Evolutionary conservation across 176 grass and related monocot species (phyloP).

Genomic region (Cymbopogon citratus): DNA sequence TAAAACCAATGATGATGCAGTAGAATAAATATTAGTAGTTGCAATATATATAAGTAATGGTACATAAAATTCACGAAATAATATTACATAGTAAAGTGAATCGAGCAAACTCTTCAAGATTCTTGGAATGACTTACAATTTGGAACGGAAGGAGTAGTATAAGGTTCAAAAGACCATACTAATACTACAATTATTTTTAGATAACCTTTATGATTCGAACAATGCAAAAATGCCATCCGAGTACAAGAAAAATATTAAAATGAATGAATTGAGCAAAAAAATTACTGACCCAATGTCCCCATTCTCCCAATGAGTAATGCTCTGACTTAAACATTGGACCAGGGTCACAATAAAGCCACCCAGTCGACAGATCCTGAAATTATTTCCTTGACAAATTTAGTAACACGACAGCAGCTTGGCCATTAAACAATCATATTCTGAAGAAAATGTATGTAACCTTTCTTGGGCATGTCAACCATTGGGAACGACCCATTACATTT

Average conservation of each 20-base stretch:
- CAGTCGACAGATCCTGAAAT: constrained; percentile 86
- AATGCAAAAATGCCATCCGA: neutral
- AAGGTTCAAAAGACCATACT: neutral
- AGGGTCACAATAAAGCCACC: constrained; percentile 90
- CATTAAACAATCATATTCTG: constrained; percentile 14
- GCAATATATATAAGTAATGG: neutral
- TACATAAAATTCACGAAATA: neutral
- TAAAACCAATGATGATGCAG: neutral
- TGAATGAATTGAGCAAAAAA: constrained; percentile 6
- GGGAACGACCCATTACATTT: constrained; percentile 82
- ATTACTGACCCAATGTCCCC: constrained; percentile 60
- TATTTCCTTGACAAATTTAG: constrained; percentile 27
- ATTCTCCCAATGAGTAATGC: constrained; percentile 47
- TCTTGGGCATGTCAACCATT: constrained; percentile 87
- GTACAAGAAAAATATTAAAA: constrained; percentile 10
- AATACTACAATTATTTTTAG: neutral
- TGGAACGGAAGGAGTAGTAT: no score
- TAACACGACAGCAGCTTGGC: constrained; percentile 10
- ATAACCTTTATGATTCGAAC: neutral
- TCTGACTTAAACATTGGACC: constrained; percentile 87
- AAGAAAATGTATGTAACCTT: constrained; percentile 49
- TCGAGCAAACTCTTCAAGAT: neutral
- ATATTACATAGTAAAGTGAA: neutral
- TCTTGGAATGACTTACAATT: no score
- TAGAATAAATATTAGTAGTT: neutral